Conservation (phyloP, 768 basidiomycete species). For the Calocybe gangraenosa region DNA sequence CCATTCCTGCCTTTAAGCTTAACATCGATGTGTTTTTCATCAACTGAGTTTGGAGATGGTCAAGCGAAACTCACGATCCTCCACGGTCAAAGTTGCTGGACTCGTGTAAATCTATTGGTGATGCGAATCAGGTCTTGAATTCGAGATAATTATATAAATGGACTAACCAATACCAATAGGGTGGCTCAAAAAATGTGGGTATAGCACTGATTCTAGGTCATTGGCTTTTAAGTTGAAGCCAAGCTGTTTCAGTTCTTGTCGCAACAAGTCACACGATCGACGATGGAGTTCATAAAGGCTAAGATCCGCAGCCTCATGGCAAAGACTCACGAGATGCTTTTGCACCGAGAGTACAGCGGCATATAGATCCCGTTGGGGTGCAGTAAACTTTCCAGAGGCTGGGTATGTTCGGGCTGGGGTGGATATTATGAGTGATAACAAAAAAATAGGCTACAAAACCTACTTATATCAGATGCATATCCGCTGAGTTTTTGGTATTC, state of each 20-base stretch:
- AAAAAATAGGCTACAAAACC: constrained; percentile 18
- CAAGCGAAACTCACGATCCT: constrained; percentile 37
- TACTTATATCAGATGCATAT: constrained; percentile 94
- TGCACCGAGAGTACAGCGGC: constrained; percentile 69
- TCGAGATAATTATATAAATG: not conserved
- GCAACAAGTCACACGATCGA: constrained; percentile 61
- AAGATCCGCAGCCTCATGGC: constrained; percentile 51
- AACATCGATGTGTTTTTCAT: not conserved
- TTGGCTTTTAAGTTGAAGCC: constrained; percentile 59
- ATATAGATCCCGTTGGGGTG: constrained; percentile 84
- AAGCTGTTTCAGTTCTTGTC: constrained; percentile 70
- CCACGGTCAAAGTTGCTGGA: constrained; percentile 57
- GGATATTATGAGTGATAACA: constrained; percentile 5
- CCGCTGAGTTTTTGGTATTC: constrained; percentile 43
- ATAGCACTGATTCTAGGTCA: constrained; percentile 72
- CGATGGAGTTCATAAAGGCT: constrained; percentile 77
- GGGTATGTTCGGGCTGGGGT: constrained; percentile 81
- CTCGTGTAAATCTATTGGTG: constrained; percentile 78
- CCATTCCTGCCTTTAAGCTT: constrained; percentile 81
- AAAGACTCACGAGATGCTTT: constrained; percentile 59
- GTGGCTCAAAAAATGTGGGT: constrained; percentile 92
- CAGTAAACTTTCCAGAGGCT: constrained; percentile 72
- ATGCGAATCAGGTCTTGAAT: constrained; percentile 3
- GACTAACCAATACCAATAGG: constrained; percentile 81
- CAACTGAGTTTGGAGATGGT: not conserved